Evolutionary conservation across 768 basidiomycete genomes (phyloP).

Genomic region (Podaxis sp.): DNA sequence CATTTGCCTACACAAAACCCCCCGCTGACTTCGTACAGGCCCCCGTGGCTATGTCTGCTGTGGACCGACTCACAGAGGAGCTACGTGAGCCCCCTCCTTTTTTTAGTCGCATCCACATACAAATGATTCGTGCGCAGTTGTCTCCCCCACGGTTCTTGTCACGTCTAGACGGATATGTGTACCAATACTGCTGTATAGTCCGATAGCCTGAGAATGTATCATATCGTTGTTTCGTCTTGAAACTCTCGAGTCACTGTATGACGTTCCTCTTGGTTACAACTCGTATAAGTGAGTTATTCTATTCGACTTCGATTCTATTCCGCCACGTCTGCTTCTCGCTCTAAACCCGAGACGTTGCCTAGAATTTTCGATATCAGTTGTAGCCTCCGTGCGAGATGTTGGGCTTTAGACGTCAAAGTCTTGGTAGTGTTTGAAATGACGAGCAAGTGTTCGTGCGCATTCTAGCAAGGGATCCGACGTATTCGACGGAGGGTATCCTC

Average conservation of each 20-base stretch:
- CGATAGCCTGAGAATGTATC: neutral
- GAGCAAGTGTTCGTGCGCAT: too few species aligned
- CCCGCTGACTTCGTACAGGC: neutral
- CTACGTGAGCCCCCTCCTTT: neutral
- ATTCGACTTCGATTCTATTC: neutral
- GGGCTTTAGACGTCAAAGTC: too few species aligned
- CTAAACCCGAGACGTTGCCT: neutral
- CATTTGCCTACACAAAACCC: too few species aligned
- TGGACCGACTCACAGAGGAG: slow-evolving; percentile 3
- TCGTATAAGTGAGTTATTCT: neutral
- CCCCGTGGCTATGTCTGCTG: slow-evolving; percentile 5
- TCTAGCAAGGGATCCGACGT: too few species aligned
- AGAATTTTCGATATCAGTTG: neutral
- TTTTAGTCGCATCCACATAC: neutral
- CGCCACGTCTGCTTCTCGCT: too few species aligned
- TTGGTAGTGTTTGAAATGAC: too few species aligned
- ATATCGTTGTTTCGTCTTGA: neutral
- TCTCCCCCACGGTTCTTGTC: slow-evolving; percentile 10
- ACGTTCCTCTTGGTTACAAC: neutral
- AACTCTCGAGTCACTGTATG: neutral
- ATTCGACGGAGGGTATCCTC: too few species aligned
- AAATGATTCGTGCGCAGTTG: neutral
- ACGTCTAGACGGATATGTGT: neutral
- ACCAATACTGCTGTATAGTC: neutral
- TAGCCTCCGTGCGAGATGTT: too few species aligned